Conservation (phyloP, 2,329 filamentous ascomycete species). For the Exophiala oligosperma region DNA sequence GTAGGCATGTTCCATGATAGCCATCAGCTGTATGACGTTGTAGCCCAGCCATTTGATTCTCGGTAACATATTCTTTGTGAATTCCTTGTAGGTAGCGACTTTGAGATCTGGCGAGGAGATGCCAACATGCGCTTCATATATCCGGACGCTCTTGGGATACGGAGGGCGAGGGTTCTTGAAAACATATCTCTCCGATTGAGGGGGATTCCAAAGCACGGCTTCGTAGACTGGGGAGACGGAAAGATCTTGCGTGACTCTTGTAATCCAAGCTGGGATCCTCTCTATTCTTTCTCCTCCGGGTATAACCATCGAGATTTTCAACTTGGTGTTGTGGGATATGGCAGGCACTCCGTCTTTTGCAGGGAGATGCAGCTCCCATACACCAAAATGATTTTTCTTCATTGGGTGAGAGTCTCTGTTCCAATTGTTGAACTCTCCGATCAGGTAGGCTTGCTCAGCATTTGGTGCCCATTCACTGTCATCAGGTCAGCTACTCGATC, state of each 20-base stretch:
- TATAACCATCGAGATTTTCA: conserved; percentile 89
- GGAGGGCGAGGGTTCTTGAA: conserved; percentile 82
- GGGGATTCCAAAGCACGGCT: conserved; percentile 95
- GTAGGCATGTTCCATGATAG: conserved; percentile 98
- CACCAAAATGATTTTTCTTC: conserved; percentile 80
- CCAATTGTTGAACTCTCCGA: conserved; percentile 97
- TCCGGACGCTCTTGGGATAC: conserved; percentile 81
- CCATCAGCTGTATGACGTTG: conserved; percentile 98
- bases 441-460: conserved; percentile 77
- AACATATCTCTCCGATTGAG: conserved; percentile 69
- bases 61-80: conserved; percentile 87
- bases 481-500: neutral
- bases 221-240: conserved; percentile 89
- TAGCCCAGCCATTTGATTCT: conserved; percentile 89
- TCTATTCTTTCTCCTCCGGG: conserved; percentile 80
- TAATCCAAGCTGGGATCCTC: conserved; percentile 94
- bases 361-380: conserved; percentile 80
- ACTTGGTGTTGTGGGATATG: conserved; percentile 90
- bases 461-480: conserved; percentile 85
- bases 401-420: conserved; percentile 79
- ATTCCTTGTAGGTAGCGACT: conserved; percentile 95
- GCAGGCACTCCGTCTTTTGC: conserved; percentile 71
- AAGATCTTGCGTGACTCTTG: conserved; percentile 91
- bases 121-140: conserved; percentile 98
- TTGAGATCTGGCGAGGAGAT: conserved; percentile 89